Conservation (phyloP, 495 filamentous ascomycete species). For the Cercophora samala region DNA sequence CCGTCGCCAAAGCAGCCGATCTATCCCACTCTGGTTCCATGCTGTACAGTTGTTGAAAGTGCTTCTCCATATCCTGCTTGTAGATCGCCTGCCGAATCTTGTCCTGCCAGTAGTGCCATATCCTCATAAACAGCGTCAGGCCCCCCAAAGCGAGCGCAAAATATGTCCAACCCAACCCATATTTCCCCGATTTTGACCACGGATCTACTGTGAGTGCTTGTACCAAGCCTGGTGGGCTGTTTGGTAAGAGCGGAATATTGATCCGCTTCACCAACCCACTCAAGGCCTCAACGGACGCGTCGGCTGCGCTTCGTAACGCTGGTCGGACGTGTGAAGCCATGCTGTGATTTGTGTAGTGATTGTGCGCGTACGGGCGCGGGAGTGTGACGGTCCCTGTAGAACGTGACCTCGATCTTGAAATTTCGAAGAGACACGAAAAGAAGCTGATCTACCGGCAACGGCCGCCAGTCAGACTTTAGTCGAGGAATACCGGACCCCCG, state of each 20-base stretch:
- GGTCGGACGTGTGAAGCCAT: slow-evolving; percentile 33
- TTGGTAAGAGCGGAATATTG: slow-evolving; percentile 64
- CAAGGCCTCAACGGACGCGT: slow-evolving; percentile 28
- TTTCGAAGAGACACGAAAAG: background rate
- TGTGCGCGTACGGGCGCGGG: slow-evolving; percentile 8
- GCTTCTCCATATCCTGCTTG: slow-evolving; percentile 65
- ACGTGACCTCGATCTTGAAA: background rate
- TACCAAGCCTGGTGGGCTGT: slow-evolving; percentile 64
- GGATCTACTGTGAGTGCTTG: slow-evolving; percentile 75
- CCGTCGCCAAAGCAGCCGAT: slow-evolving; percentile 64
- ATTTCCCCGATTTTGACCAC: slow-evolving; percentile 78
- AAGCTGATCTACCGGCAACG: slow-evolving; percentile 8
- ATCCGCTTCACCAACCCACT: slow-evolving; percentile 65
- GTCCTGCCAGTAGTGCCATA: slow-evolving; percentile 84
- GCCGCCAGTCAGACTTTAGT: slow-evolving; percentile 16
- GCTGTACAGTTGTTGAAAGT: slow-evolving; percentile 51
- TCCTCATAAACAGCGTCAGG: slow-evolving; percentile 59
- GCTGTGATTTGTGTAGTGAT: background rate
- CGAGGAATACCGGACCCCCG: slow-evolving; percentile 48
- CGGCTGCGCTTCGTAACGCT: slow-evolving; percentile 23
- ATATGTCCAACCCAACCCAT: slow-evolving; percentile 83
- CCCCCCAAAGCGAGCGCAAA: slow-evolving; percentile 71
- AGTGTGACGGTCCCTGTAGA: slow-evolving; percentile 9
- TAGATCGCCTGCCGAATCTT: slow-evolving; percentile 80
- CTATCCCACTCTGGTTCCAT: slow-evolving; percentile 61